Base-by-base conservation (phyloP, 371 early-diverging fungal genomes). In the Syncephalastrum monosporum region DNA sequence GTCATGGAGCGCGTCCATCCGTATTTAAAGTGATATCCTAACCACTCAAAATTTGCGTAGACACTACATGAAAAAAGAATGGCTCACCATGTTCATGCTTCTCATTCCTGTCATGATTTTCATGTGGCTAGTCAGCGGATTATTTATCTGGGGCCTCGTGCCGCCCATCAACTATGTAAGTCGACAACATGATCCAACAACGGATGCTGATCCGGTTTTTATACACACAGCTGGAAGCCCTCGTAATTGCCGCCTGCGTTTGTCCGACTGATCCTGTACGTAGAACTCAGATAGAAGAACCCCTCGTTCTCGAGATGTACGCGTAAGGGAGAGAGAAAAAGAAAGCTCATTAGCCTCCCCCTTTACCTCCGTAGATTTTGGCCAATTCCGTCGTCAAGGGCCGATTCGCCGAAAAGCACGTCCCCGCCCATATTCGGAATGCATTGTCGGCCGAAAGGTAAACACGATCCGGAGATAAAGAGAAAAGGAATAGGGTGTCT, bases 381-480 rank as follows among this genome's bases (percentile, higher is more conserved):
- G 93, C 97, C 51, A 95, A 94, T 79, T 90, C 93, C 15, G 92
- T 98, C 7, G 89, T 98, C 25, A 94, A 94, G 69, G 98, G 99
- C 21, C 82, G 88, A 46, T 98, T 96, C 83, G 97, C 99, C 10
- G 94, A 93, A 65, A 86, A 87, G 58, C 87, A 96, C 62, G 91
- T 99, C 17, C 93, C 97, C 0, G 68, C 81, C 21, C 75, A 90
- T 55, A 81, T 98, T n/a, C 88, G 97, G 53, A 79, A 93, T 66
- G 76, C 97, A 12, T 68, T 99, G 19, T 87, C 93, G 0, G 93
- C 92, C 15, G 99, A 99, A 72, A 85, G 82, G 80, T 81, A 70
- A 50, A 13, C 10, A 33, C 13, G 33, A 1, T 24, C 19, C 21
- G 41, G 46, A 52, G 14, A 21, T 0, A 45, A 46, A 46, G n/a